phyloP scores from a whole-genome alignment of 805 yeast species.

The Pichia californica region DNA sequence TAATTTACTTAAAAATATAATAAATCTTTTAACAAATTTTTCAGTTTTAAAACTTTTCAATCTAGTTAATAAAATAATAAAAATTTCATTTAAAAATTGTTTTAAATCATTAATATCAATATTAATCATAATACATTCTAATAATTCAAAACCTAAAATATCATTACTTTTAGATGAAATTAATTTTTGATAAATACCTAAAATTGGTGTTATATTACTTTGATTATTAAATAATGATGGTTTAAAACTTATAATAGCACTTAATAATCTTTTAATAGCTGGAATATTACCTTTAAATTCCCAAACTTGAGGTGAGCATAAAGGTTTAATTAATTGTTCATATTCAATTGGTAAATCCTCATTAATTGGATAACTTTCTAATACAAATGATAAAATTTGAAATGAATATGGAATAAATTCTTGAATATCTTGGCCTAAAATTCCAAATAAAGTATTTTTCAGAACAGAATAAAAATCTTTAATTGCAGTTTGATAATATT shows the following conservation, averaged over 20 bases:
- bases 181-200: conserved; percentile 95
- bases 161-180: conserved; percentile 82
- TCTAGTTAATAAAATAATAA: conserved; percentile 69
- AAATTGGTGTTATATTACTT: conserved; percentile 58
- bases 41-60: conserved; percentile 79
- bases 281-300: conserved; percentile 91
- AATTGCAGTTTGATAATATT: conserved; percentile 35
- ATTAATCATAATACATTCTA: conserved; percentile 58
- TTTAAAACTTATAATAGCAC: conserved; percentile 53
- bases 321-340: conserved; percentile 65
- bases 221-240: conserved; percentile 33
- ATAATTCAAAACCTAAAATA: conserved; percentile 73
- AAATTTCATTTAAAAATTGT: conserved; percentile 62
- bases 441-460: conserved; percentile 59
- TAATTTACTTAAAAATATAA: conserved; percentile 47
- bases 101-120: conserved; percentile 46
- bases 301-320: conserved; percentile 90
- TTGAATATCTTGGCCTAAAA: conserved; percentile 78
- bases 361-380: conserved; percentile 51
- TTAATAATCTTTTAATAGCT: conserved; percentile 75
- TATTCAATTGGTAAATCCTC: conserved; percentile 57
- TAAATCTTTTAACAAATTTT: conserved; percentile 64
- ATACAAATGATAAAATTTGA: conserved; percentile 76
- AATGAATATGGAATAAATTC: conserved; percentile 92
- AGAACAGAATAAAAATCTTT: conserved; percentile 42